Base-by-base conservation (phyloP, 2,329 filamentous ascomycete genomes). In the Verticillium zaregamsianum region DNA sequence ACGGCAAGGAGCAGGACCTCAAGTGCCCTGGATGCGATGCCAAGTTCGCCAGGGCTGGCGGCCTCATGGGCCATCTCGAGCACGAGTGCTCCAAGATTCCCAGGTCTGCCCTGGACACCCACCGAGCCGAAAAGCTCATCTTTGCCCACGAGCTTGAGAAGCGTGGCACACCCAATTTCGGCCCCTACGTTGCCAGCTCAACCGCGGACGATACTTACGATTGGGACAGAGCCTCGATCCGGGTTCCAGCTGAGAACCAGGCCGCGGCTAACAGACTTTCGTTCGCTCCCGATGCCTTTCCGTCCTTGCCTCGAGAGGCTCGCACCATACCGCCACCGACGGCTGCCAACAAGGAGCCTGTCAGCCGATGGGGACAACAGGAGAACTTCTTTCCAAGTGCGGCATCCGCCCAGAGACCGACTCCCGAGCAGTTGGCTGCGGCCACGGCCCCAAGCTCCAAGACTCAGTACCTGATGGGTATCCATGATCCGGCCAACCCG, bases 61-160 rank as follows among this genome's bases (percentile, higher is more conserved):
- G 58, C 0, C 74, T 83, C 39, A 74, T 84, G 59, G 40, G 62
- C 1, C 83, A 86, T 58, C 72, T 85, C 3, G 81, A 85, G 68
- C 64, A 65, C 2, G 67, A 72, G 1, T 86, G 83, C 63, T 32
- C 62, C 1, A 59, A 40, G 0, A 74, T 85, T 61, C 69, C 65
- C 31, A 68, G 68, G 3, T 61, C 63, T 0, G 64, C 73, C 1
- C 63, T 82, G 14, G 71, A 74, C 9, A 62, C 68, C 8, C 65
- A 71, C 20, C 74, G 79, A 3, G 68, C 76, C 52, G 65, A 74
- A 60, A 78, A 77, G 62, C 68, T 74, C 17, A 66, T 69, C 15
- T 80, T 80, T 56, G 67, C 73, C 0, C 66, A 68, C 2, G 64
- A 67, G 17, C 70, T 77, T 12, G 67, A 71, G 40, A 60, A 62